Percentiles rank a stretch among this genome's conserved stretches.
Evolutionary conservation across 108 stramenopile genomes (phyloP).

Genomic region (Pseudonitzschia multiseries): DNA sequence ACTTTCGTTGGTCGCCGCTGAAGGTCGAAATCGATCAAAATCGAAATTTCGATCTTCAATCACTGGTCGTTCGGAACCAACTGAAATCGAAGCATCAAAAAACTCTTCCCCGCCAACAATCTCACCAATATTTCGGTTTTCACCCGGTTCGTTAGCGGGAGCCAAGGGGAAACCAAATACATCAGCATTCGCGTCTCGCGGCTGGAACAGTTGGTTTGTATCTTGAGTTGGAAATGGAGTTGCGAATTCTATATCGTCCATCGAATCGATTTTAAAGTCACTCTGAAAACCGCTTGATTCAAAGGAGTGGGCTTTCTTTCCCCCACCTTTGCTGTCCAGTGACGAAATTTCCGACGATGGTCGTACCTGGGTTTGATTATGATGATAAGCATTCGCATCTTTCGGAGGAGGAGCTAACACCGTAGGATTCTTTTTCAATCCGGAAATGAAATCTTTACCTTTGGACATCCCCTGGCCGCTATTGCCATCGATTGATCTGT

Average conservation of each 20-base stretch:
- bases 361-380: not conserved
- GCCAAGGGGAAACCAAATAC: constrained; percentile 16
- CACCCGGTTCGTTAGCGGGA: not conserved
- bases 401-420: constrained; percentile 16
- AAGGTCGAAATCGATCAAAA: not conserved
- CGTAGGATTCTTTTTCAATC: not conserved
- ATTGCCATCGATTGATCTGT: not conserved
- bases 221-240: not conserved
- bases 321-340: not conserved
- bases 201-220: not conserved
- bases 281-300: not conserved
- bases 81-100: not conserved
- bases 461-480: not conserved
- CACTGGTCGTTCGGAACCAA: not conserved
- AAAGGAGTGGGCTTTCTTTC: not conserved
- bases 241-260: not conserved
- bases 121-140: not conserved
- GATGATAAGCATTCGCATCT: constrained; percentile 16
- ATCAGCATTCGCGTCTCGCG: not conserved
- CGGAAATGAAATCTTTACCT: not conserved
- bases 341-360: not conserved
- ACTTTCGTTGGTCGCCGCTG: not conserved
- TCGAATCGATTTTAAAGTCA: not conserved
- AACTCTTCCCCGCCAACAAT: constrained; percentile 1
- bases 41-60: not conserved